These are phyloP conservation scores for Hypoxylon subgilvum DNA, from an alignment of 495 filamentous ascomycete species.

Conservation along the genomic window DNA sequence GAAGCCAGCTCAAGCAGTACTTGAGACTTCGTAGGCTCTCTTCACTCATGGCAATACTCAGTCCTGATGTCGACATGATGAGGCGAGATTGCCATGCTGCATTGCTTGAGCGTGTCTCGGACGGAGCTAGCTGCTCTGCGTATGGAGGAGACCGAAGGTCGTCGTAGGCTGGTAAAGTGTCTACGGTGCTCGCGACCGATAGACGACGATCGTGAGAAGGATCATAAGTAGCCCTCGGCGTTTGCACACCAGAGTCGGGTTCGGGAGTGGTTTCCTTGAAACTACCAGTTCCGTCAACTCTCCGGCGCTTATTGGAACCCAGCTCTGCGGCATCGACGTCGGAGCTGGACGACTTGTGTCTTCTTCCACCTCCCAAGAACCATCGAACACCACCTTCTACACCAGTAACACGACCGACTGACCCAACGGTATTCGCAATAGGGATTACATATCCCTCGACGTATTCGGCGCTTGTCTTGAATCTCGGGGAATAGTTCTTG, in stretches of 20 bases:
- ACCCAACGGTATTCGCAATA: constrained; percentile 81
- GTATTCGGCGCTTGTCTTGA: constrained; percentile 82
- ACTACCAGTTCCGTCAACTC: constrained; percentile 53
- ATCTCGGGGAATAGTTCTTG: constrained; percentile 85
- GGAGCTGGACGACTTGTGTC: constrained; percentile 46
- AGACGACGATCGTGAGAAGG: constrained; percentile 47
- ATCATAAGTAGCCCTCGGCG: constrained; percentile 36
- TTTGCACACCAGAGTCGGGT: constrained; percentile 38
- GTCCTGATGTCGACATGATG: constrained; percentile 80
- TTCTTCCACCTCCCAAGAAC: constrained; percentile 64
- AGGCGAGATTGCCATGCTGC: constrained; percentile 77
- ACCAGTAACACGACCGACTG: constrained; percentile 78
- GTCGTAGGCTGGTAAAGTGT: constrained; percentile 81
- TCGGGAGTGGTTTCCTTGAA: constrained; percentile 41
- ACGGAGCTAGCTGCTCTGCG: constrained; percentile 50
- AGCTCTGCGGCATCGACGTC: constrained; percentile 51
- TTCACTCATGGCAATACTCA: constrained; percentile 86
- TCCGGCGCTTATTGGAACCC: constrained; percentile 68
- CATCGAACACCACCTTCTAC: constrained; percentile 82
- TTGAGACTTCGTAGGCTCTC: constrained; percentile 77
- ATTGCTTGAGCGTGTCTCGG: constrained; percentile 34
- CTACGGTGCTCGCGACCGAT: constrained; percentile 59
- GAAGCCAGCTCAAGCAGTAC: constrained; percentile 77
- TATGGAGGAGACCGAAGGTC: constrained; percentile 75
- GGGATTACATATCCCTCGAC: constrained; percentile 84